A percentile compares a stretch with the other conserved stretches of the same genome.
These are phyloP conservation scores for Ascochyta lentis DNA, from an alignment of 2,329 filamentous ascomycete genomes.

Conservation along the genomic window DNA sequence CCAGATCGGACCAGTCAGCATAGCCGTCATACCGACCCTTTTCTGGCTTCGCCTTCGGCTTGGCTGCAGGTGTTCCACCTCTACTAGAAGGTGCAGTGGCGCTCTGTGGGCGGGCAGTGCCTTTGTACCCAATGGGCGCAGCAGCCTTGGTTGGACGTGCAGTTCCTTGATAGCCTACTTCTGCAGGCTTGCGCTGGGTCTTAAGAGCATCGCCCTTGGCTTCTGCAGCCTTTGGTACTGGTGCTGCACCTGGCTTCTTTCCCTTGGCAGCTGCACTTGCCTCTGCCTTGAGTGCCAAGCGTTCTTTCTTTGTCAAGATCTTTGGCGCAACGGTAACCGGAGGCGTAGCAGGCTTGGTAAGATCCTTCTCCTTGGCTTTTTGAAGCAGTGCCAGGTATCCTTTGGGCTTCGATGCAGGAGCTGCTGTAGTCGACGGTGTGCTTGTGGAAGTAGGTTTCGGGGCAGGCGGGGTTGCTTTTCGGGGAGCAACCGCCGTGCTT, in stretches of 20 bases:
- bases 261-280: slow-evolving; percentile 48
- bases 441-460: slow-evolving; percentile 29
- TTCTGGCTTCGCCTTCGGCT: slow-evolving; percentile 37
- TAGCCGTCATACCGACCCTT: slow-evolving; percentile 49
- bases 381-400: slow-evolving; percentile 78
- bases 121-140: slow-evolving; percentile 46
- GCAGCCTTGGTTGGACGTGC: slow-evolving; percentile 51
- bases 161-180: slow-evolving; percentile 57
- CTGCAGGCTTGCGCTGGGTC: slow-evolving; percentile 47
- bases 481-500: slow-evolving; percentile 20
- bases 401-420: slow-evolving; percentile 65
- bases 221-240: slow-evolving; percentile 21
- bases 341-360: slow-evolving; percentile 59
- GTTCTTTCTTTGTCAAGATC: slow-evolving; percentile 66
- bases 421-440: slow-evolving; percentile 33
- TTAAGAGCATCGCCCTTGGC: slow-evolving; percentile 36
- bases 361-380: slow-evolving; percentile 68
- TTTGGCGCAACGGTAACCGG: slow-evolving; percentile 77
- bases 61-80: slow-evolving; percentile 33
- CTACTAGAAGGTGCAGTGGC: slow-evolving; percentile 33
- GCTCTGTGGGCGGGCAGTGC: slow-evolving; percentile 42
- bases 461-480: slow-evolving; percentile 30
- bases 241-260: slow-evolving; percentile 36
- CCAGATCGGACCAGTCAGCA: slow-evolving; percentile 48
- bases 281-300: slow-evolving; percentile 54